Evolutionary conservation across 495 filamentous ascomycete genomes (phyloP), one percentile per base, ranked within the genome.

Genomic region (Lindgomyces ingoldianus): DNA sequence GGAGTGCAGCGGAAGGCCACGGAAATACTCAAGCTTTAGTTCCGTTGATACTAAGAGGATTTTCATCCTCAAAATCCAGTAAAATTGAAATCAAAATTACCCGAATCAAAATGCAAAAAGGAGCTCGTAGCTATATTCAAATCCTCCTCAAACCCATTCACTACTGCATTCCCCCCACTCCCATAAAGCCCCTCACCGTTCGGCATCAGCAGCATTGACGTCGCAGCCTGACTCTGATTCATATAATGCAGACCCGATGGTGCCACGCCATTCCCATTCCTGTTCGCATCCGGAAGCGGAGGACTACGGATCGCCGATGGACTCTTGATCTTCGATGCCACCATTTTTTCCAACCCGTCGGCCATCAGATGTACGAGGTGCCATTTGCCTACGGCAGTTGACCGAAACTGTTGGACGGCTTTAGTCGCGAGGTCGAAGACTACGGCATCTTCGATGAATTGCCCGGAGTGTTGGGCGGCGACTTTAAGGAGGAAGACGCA

Each of bases 401-500:
- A 63, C n/a, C 67, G 57, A 26, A 70, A 69, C 18, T 69, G 63
- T 9, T 67, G 55, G 3, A 70, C 64, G 1, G 57, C 57, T 33
- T 53, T 68, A 29, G 55, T 57, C 10, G 64, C 67, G 19, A 72
- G 50, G n/a, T 65, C 59, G 21, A 64, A 39, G 0, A 68, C 67
- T 2, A 50, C 33, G 0, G 48, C 48, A 14, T 60, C 66, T 18
- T 72, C 67, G 39, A 72, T 67, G n/a, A 41, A 66, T 11, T 70
- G 57, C 2, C 64, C 63, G n/a, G 44, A 33, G 44, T 72, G 64
- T 50, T 81, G 63, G 16, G 81, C 49, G 72, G 26, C 42, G 12
- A 84, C 79, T 57, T 84, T 84, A 29, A 84, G 65, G 2, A 84
- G 67, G 53, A 84, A 84, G 2, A 84, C 81, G 8, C 77, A 78